Percentiles rank a stretch among this genome's conserved stretches.
Evolutionary conservation across 345 rosid genomes (phyloP).

Genomic region (Ailanthus altissimus): DNA sequence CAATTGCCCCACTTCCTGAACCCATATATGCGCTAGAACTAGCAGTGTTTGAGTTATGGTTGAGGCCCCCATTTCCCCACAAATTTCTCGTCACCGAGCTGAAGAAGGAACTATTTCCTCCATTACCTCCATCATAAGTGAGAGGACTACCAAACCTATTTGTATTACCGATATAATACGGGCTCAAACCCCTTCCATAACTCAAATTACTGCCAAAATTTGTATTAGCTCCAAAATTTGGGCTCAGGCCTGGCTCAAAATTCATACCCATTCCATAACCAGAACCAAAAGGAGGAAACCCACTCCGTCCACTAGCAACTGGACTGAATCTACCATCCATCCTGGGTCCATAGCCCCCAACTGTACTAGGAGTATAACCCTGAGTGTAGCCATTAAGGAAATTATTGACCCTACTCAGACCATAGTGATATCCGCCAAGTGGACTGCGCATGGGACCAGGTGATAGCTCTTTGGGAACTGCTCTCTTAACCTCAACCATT

Average conservation of each 20-base stretch:
- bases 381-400: conserved; percentile 65
- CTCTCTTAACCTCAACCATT: conserved; percentile 79
- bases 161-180: conserved; percentile 61
- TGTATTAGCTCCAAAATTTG: conserved; percentile 49
- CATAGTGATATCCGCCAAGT: conserved; percentile 67
- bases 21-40: conserved; percentile 49
- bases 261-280: conserved; percentile 65
- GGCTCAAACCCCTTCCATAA: conserved; percentile 64
- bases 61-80: conserved; percentile 71
- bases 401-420: conserved; percentile 57
- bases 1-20: conserved; percentile 50
- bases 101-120: conserved; percentile 69
- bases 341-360: conserved; percentile 67
- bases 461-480: conserved; percentile 79
- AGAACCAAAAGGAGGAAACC: conserved; percentile 61
- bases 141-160: conserved; percentile 55
- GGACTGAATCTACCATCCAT: conserved; percentile 70
- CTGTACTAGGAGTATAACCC: conserved; percentile 56
- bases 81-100: conserved; percentile 63
- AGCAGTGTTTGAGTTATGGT: conserved; percentile 41
- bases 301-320: conserved; percentile 56
- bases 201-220: conserved; percentile 53
- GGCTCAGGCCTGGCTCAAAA: conserved; percentile 58
- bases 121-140: conserved; percentile 65
- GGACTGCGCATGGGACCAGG: conserved; percentile 75